Evolutionary conservation across 352 stramenopile species (phyloP).

Genomic region (Thalassiosira hispida): DNA sequence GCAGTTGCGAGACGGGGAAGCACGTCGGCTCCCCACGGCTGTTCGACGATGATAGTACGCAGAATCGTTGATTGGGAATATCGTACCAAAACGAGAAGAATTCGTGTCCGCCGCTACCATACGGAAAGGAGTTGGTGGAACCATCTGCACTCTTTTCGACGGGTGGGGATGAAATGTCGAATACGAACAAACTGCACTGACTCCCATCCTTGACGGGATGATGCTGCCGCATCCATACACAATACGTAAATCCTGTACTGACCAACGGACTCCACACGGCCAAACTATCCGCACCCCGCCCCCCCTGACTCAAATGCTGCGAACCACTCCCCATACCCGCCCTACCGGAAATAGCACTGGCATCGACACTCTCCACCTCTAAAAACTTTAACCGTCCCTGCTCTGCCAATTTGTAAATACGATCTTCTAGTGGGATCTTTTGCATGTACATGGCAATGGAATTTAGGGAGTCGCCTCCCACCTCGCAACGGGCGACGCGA

Average conservation of each 20-base stretch:
- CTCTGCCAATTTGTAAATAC: constrained; percentile 79
- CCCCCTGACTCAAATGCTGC: constrained; percentile 39
- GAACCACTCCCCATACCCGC: constrained; percentile 21
- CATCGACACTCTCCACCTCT: constrained; percentile 79
- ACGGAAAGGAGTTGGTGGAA: constrained; percentile 31
- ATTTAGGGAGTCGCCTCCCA: constrained; percentile 83
- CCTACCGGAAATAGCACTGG: constrained; percentile 50
- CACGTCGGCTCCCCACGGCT: constrained; percentile 70
- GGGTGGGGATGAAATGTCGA: constrained; percentile 79
- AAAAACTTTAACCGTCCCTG: constrained; percentile 78
- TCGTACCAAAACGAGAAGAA: constrained; percentile 85
- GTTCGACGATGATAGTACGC: constrained; percentile 77
- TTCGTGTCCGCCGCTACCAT: constrained; percentile 57
- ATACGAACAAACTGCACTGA: constrained; percentile 75
- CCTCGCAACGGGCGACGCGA: constrained; percentile 67
- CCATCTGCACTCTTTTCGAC: constrained; percentile 54
- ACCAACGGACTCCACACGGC: constrained; percentile 74
- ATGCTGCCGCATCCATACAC: constrained; percentile 76
- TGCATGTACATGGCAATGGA: constrained; percentile 83
- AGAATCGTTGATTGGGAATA: constrained; percentile 75
- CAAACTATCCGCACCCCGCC: constrained; percentile 48
- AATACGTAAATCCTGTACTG: constrained; percentile 80
- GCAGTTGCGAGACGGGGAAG: constrained; percentile 79
- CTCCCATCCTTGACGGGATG: constrained; percentile 62
- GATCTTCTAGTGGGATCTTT: constrained; percentile 78